Percentiles rank a stretch among this genome's conserved stretches.
Conservation (phyloP, 768 basidiomycete genomes). For the Pleurotus pulmonarius region DNA sequence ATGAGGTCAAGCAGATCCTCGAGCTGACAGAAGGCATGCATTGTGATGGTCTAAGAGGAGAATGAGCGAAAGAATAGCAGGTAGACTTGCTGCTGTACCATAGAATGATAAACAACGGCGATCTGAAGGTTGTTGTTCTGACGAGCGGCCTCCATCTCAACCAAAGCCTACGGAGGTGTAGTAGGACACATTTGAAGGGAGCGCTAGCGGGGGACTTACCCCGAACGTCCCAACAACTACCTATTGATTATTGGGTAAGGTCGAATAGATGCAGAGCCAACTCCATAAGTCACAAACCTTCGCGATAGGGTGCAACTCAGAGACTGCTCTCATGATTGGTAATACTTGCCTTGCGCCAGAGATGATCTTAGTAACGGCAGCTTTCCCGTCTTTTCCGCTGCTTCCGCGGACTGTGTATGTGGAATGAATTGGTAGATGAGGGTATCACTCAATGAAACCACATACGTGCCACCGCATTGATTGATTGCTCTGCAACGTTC, state of each 20-base stretch:
- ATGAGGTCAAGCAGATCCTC: conserved; percentile 11
- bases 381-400: conserved; percentile 3
- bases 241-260: too few relatives aligned
- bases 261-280: too few relatives aligned
- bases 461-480: conserved; percentile 1
- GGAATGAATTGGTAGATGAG: not conserved
- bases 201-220: not conserved
- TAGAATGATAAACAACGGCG: conserved; percentile 1
- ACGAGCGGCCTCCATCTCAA: not conserved
- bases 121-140: conserved; percentile 6
- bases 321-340: not conserved
- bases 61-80: too few relatives aligned
- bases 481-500: not conserved
- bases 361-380: not conserved
- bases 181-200: too few relatives aligned
- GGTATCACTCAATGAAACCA: not conserved
- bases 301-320: not conserved
- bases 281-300: not conserved
- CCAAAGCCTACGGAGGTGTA: not conserved
- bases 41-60: not conserved
- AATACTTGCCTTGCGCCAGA: not conserved
- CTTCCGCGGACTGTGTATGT: not conserved
- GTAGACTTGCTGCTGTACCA: not conserved
- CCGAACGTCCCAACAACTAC: not conserved
- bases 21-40: not conserved